phyloP scores from a whole-genome alignment of 208 protist species.

The Trypanosoma rangeli region DNA sequence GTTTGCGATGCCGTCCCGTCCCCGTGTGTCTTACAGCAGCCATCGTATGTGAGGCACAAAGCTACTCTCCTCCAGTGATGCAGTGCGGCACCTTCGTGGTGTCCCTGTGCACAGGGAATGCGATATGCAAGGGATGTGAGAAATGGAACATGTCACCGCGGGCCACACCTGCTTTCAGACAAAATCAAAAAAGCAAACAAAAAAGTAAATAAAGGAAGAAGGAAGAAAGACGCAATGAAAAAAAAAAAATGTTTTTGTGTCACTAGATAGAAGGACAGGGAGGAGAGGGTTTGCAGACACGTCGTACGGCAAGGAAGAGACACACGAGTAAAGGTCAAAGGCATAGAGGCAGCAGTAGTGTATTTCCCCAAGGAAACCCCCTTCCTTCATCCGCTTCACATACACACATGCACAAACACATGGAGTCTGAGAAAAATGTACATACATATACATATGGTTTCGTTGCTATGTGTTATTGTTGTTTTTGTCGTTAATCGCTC shows the following conservation, averaged over 20 bases:
- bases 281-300: not conserved
- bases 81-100: conserved; percentile 64
- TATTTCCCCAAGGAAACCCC: not conserved
- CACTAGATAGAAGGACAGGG: too few species aligned
- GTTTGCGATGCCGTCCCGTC: conserved; percentile 72
- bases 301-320: not conserved
- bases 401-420: conserved; percentile 1
- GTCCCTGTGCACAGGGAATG: conserved; percentile 54
- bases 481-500: not conserved
- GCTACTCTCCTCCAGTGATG: conserved; percentile 64
- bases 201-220: conserved; percentile 9
- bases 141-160: conserved; percentile 17
- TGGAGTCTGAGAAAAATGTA: too few species aligned
- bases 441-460: not conserved
- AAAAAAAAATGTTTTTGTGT: too few species aligned
- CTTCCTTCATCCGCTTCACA: not conserved
- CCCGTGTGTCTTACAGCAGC: conserved; percentile 83
- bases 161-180: not conserved
- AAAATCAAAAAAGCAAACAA: not conserved
- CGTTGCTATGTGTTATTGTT: not conserved
- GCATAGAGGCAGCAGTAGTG: too few species aligned
- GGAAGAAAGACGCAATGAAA: not conserved
- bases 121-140: conserved; percentile 9
- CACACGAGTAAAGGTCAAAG: not conserved
- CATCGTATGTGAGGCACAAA: conserved; percentile 77